phyloP scores from a whole-genome alignment of 192 early-diverging fungal species.

The Backusella sp. region DNA sequence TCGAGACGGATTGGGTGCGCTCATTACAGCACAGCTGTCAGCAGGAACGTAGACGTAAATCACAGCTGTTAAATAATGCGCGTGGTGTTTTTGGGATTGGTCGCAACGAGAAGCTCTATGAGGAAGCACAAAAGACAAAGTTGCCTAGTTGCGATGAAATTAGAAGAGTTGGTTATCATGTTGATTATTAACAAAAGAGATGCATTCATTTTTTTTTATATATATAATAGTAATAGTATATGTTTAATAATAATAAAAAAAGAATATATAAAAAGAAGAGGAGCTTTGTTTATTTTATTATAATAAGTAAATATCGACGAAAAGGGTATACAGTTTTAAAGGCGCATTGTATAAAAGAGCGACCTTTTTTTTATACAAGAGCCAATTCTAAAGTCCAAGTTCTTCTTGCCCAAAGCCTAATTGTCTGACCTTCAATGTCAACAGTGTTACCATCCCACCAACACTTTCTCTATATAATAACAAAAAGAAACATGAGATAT shows the following conservation, averaged over 20 bases:
- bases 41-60: constrained; percentile 60
- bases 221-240: no score
- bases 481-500: neutral
- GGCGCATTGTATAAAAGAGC: neutral
- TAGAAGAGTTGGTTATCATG: constrained; percentile 40
- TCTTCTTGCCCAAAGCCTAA: constrained; percentile 74
- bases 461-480: constrained; percentile 65
- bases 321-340: neutral
- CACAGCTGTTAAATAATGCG: constrained; percentile 51
- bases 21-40: constrained; percentile 64
- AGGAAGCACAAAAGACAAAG: constrained; percentile 61
- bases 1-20: constrained; percentile 70
- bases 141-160: constrained; percentile 75
- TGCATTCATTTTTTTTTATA: neutral
- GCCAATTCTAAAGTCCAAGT: constrained; percentile 81
- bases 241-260: neutral
- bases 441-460: constrained; percentile 82
- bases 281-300: no score
- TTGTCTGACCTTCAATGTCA: constrained; percentile 47
- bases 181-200: constrained; percentile 7
- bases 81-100: constrained; percentile 66
- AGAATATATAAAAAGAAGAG: neutral
- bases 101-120: constrained; percentile 58
- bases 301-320: neutral
- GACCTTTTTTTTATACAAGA: constrained; percentile 45